Evolutionary conservation across 2,329 filamentous ascomycete genomes (phyloP).

Genomic region (Colletotrichum lupini): DNA sequence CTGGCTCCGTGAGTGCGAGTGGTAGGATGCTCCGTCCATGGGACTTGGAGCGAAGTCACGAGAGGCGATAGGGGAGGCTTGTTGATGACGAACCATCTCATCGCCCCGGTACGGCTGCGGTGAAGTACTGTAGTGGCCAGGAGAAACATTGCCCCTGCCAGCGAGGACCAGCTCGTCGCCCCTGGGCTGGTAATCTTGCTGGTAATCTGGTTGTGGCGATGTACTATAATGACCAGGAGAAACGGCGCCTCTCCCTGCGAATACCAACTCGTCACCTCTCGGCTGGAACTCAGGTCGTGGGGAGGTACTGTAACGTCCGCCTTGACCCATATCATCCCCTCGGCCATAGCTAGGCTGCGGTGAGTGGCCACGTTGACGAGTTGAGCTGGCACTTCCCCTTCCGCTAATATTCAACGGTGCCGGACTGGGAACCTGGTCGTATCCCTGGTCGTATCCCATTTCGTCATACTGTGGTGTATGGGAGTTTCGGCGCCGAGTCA

Average conservation of each 20-base stretch:
- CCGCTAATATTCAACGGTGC: slow-evolving; percentile 57
- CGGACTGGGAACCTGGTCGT: slow-evolving; percentile 53
- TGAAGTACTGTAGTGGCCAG: slow-evolving; percentile 44
- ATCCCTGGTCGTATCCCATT: slow-evolving; percentile 41
- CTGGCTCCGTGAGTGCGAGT: slow-evolving; percentile 43
- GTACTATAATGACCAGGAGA: slow-evolving; percentile 45
- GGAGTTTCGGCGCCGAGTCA: neutral
- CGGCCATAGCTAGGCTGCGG: slow-evolving; percentile 17
- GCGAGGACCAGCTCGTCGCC: slow-evolving; percentile 42
- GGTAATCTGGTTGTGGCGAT: slow-evolving; percentile 36
- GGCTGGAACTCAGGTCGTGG: slow-evolving; percentile 35
- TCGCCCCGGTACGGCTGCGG: slow-evolving; percentile 37
- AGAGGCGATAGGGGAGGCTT: slow-evolving; percentile 44
- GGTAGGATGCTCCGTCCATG: slow-evolving; percentile 42
- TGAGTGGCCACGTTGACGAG: slow-evolving; percentile 23
- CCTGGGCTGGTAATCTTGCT: slow-evolving; percentile 33
- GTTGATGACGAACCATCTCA: slow-evolving; percentile 13
- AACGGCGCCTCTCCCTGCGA: slow-evolving; percentile 49
- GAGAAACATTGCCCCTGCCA: slow-evolving; percentile 45
- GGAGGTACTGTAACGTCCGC: slow-evolving; percentile 43
- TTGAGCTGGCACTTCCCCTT: slow-evolving; percentile 43
- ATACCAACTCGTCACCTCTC: slow-evolving; percentile 26
- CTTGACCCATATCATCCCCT: slow-evolving; percentile 14
- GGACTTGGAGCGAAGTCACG: slow-evolving; percentile 50
- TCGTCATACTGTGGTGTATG: slow-evolving; percentile 48